A percentile compares a stretch with the other conserved stretches of the same genome.
phyloP scores from a whole-genome alignment of 2,329 filamentous ascomycete genomes.

The Pseudocercospora macadamiae region DNA sequence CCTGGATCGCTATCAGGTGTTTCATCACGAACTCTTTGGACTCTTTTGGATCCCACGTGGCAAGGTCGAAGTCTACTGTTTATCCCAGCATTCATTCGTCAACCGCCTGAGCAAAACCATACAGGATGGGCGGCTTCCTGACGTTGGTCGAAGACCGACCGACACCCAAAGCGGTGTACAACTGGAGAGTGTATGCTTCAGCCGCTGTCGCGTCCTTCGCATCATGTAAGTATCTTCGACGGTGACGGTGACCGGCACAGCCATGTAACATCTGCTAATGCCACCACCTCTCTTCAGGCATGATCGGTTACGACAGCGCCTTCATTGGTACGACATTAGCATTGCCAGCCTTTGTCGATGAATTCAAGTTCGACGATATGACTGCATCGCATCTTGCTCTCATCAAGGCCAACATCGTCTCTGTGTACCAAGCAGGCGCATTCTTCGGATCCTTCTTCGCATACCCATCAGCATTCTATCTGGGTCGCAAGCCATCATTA shows the following conservation, averaged over 20 bases:
- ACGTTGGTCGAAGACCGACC: slow-evolving; percentile 48
- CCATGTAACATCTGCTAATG: no score
- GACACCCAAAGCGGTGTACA: slow-evolving; percentile 61
- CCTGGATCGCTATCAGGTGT: background rate
- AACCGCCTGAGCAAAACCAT: background rate
- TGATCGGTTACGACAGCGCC: slow-evolving; percentile 47
- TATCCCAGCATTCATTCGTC: slow-evolving; percentile 1
- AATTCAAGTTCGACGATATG: slow-evolving; percentile 66
- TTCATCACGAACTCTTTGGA: background rate
- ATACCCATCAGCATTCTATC: slow-evolving; percentile 66
- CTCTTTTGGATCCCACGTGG: slow-evolving; percentile 9
- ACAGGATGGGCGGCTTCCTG: slow-evolving; percentile 41
- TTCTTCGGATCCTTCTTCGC: slow-evolving; percentile 78
- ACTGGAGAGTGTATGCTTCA: slow-evolving; percentile 61
- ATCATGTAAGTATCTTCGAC: no score
- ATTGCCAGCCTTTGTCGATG: slow-evolving; percentile 67
- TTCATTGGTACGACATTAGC: slow-evolving; percentile 79
- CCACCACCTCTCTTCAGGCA: no score
- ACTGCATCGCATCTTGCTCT: slow-evolving; percentile 55
- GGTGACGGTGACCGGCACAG: no score
- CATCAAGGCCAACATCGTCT: slow-evolving; percentile 75
- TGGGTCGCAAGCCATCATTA: slow-evolving; percentile 68
- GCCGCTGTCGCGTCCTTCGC: slow-evolving; percentile 60
- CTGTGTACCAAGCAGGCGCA: slow-evolving; percentile 75
- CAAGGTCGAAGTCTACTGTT: slow-evolving; percentile 4